Base-by-base conservation (phyloP, 495 filamentous ascomycete species). In the Letharia columbiana region DNA sequence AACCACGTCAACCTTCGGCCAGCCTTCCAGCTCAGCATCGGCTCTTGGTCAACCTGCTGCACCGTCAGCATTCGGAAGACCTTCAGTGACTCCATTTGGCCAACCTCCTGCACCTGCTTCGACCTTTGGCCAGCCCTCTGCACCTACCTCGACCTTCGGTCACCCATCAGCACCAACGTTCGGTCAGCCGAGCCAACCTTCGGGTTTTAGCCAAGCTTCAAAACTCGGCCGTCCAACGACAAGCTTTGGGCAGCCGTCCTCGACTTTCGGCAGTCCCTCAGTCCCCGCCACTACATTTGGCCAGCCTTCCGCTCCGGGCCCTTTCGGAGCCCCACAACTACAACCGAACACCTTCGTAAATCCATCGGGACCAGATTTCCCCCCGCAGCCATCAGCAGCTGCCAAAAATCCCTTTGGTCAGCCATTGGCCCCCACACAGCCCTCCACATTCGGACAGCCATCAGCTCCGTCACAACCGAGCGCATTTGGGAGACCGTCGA, bases 91-190 rank as follows among this genome's bases (percentile, higher is more conserved):
- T 47, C 60, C 69, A 1, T 71, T 64, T 10, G 72, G 70, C 12
- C 71, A 77, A 54, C 66, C 74, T n/a, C 65, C 72, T 35, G 62
- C 68, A 42, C 58, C 70, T 60, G 63, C 61, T 23, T 70, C 71
- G 63, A 60, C 71, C 15, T 82, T 82, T 56, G 78, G 78, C 20
- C 79, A 81, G 62, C 74, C 78, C 42, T 69, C 71, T 31, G 64
- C 64, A 35, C 56, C 69, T 33, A 60, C 75, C 15, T 62, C 75
- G 4, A 64, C 74, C 12, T 71, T 75, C 56, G 73, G 73, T 6
- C 66, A 68, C 47, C 64, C 64, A 35, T 49, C 65, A 60, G 62
- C 72, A 49, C 62, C 75, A 41, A 62, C 72, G 15, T 68, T 75
- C 63, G 74, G 74, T 56, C 60, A 65, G 52, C 63, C 63, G 18